Percentiles rank a stretch among this genome's conserved stretches.
phyloP scores from a whole-genome alignment of 192 early-diverging fungal genomes.

The Backusella mclennaniae region DNA sequence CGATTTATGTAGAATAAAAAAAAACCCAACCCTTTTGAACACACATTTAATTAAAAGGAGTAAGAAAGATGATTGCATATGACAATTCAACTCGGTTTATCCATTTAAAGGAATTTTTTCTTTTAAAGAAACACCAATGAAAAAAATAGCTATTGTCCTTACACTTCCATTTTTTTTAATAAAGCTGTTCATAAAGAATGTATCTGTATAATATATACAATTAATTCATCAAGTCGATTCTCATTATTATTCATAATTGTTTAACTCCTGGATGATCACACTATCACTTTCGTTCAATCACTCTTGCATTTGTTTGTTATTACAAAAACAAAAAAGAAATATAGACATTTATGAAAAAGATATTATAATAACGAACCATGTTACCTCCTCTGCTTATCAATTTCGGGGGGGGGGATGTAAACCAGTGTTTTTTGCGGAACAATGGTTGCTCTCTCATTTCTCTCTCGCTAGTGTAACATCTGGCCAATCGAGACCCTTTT shows the following conservation, averaged over 20 bases:
- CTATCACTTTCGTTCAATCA: background rate
- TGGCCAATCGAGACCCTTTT: background rate
- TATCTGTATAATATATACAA: background rate
- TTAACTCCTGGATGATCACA: background rate
- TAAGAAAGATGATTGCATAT: background rate
- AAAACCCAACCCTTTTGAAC: background rate
- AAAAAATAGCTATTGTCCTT: background rate
- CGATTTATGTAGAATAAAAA: background rate
- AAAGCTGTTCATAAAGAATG: background rate
- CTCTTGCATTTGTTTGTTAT: background rate
- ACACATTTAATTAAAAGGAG: background rate
- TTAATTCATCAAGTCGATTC: background rate
- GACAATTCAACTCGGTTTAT: background rate
- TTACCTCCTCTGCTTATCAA: background rate
- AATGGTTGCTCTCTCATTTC: background rate
- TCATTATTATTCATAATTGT: background rate
- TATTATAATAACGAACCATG: background rate
- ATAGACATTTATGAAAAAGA: background rate
- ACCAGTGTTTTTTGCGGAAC: background rate
- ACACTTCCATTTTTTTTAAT: background rate
- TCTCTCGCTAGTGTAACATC: background rate
- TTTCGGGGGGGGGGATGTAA: background rate
- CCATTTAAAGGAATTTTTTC: background rate
- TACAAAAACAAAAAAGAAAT: background rate
- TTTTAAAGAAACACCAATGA: background rate